A percentile compares a stretch with the other conserved stretches of the same genome.
Evolutionary conservation across 768 basidiomycete genomes (phyloP).

Genomic region (Lentinula lateritia): DNA sequence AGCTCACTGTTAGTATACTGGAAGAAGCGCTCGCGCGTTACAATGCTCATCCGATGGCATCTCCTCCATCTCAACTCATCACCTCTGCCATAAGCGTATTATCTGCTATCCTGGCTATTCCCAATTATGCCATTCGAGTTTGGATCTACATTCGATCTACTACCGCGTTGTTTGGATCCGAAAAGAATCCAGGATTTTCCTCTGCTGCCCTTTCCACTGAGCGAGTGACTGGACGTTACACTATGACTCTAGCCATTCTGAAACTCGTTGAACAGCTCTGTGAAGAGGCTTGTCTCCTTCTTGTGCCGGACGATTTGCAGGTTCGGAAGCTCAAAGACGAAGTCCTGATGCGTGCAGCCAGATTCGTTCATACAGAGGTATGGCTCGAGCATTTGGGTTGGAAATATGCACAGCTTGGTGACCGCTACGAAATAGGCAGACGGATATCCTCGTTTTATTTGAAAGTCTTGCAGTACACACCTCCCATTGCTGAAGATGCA

Average conservation of each 20-base stretch:
- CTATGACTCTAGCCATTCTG: slow-evolving; percentile 77
- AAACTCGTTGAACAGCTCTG: slow-evolving; percentile 73
- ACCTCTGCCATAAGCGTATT: slow-evolving; percentile 81
- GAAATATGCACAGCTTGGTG: slow-evolving; percentile 79
- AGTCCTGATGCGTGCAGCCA: slow-evolving; percentile 70
- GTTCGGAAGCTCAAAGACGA: slow-evolving; percentile 77
- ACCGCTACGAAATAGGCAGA: slow-evolving; percentile 78
- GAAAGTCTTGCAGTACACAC: slow-evolving; percentile 58
- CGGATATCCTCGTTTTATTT: slow-evolving; percentile 63
- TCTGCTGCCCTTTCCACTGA: slow-evolving; percentile 66
- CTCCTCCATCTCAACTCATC: slow-evolving; percentile 57
- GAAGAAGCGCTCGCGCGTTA: slow-evolving; percentile 69
- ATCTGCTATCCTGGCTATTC: slow-evolving; percentile 67
- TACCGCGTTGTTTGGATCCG: slow-evolving; percentile 67
- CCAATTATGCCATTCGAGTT: slow-evolving; percentile 72
- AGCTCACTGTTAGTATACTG: slow-evolving; percentile 74
- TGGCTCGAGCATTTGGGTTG: slow-evolving; percentile 85
- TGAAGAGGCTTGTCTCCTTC: slow-evolving; percentile 60
- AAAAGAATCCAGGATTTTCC: slow-evolving; percentile 47
- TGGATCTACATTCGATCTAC: slow-evolving; percentile 88
- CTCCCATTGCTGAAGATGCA: slow-evolving; percentile 44
- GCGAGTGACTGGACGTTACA: slow-evolving; percentile 67
- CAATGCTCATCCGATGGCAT: slow-evolving; percentile 28
- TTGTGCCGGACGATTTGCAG: slow-evolving; percentile 51
- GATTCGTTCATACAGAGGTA: slow-evolving; percentile 79